phyloP scores from a whole-genome alignment of 225 moss, liverwort and hornwort genomes.

The Bryoerythrophyllum caledonicum region DNA sequence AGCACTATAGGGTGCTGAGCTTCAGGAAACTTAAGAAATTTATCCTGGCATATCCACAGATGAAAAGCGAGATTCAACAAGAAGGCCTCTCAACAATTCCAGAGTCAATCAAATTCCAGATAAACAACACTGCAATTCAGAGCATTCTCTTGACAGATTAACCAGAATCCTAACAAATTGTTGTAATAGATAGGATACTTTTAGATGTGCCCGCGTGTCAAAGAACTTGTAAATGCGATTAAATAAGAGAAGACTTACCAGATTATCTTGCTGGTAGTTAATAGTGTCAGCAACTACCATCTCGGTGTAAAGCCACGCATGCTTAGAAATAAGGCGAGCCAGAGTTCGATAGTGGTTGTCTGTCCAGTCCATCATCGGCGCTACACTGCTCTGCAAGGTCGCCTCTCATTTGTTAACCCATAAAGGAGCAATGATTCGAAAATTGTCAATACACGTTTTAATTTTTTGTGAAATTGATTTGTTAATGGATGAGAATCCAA shows the following conservation, averaged over 20 bases:
- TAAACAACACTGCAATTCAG: not conserved
- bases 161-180: not conserved
- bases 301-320: constrained; percentile 97
- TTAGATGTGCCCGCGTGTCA: not conserved
- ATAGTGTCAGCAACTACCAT: constrained; percentile 98
- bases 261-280: constrained; percentile 85
- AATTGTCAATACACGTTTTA: too few relatives aligned
- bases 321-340: constrained; percentile 87
- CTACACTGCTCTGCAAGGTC: constrained; percentile 97
- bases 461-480: too few relatives aligned
- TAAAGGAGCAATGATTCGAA: too few relatives aligned
- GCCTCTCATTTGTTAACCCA: constrained; percentile 16
- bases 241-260: constrained; percentile 52
- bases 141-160: not conserved
- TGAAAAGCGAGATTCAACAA: constrained; percentile 12
- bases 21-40: constrained; percentile 80
- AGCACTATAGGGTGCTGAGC: constrained; percentile 89
- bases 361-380: constrained; percentile 99
- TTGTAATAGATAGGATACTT: not conserved
- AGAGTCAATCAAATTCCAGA: not conserved
- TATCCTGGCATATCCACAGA: constrained; percentile 58
- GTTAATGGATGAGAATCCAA: too few relatives aligned
- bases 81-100: constrained; percentile 4
- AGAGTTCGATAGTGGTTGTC: constrained; percentile 94
- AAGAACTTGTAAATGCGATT: constrained; percentile 12